phyloP scores from a whole-genome alignment of 768 basidiomycete species.

The Serendipita sp. region DNA sequence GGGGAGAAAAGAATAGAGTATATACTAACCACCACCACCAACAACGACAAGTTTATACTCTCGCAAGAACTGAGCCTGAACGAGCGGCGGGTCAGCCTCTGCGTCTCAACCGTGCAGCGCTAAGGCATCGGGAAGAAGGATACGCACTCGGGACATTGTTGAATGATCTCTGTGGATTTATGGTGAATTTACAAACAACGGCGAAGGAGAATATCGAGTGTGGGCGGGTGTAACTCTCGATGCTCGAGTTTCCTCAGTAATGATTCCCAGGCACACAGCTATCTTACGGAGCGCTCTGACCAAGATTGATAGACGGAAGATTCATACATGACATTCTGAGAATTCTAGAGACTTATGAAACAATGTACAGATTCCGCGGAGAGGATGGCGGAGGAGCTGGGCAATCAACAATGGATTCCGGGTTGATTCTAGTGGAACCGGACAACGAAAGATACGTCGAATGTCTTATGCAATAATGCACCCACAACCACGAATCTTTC shows the following conservation, averaged over 20 bases:
- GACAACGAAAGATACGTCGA: no score
- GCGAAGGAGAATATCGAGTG: not conserved
- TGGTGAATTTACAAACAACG: not conserved
- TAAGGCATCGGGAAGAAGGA: not conserved
- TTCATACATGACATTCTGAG: no score
- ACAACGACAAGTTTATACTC: constrained; percentile 99
- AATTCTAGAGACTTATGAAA: no score
- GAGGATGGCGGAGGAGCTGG: no score
- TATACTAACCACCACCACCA: constrained; percentile 75
- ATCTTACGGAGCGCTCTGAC: no score
- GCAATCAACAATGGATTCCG: no score
- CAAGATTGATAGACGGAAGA: no score
- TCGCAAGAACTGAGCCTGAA: constrained; percentile 72
- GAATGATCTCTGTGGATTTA: not conserved
- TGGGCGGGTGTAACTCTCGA: no score
- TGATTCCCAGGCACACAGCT: no score
- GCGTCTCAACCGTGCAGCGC: not conserved
- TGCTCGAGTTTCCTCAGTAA: no score
- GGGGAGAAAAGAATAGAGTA: constrained; percentile 3
- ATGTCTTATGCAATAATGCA: not conserved
- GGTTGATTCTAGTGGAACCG: no score
- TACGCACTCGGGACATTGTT: constrained; percentile 2
- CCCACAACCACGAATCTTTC: not conserved
- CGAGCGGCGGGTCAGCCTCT: not conserved
- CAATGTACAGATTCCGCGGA: no score